Conservation (phyloP, 2,329 filamentous ascomycete genomes). For the Ceratocystis eucalypticola region DNA sequence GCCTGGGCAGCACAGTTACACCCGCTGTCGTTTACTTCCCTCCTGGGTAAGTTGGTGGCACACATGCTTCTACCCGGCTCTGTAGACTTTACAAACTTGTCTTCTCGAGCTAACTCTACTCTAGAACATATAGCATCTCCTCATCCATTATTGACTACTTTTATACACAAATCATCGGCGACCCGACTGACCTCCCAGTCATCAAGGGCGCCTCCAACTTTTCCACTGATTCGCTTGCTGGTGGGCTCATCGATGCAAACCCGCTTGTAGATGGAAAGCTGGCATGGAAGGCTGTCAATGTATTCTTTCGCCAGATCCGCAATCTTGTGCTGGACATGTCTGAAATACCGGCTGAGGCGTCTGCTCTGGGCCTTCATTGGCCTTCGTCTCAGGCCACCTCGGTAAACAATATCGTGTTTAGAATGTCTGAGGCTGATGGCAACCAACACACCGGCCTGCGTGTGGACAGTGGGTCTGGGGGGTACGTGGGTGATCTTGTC, state of each 20-base stretch:
- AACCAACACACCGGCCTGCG: constrained; percentile 45
- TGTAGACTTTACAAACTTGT: not conserved
- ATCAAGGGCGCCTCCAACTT: constrained; percentile 42
- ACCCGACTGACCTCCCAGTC: constrained; percentile 44
- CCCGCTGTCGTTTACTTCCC: constrained; percentile 30
- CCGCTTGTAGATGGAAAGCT: constrained; percentile 32
- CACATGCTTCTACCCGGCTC: not conserved
- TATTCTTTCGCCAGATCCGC: constrained; percentile 44
- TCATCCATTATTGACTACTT: constrained; percentile 61
- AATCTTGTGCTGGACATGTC: constrained; percentile 46
- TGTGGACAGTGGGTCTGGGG: constrained; percentile 51
- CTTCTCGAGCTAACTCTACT: not conserved
- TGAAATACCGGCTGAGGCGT: constrained; percentile 32
- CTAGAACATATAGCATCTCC: constrained; percentile 53
- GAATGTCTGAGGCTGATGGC: constrained; percentile 33
- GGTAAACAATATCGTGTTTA: constrained; percentile 45
- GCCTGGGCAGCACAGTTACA: constrained; percentile 25
- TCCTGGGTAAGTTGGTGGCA: constrained; percentile 24
- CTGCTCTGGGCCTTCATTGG: constrained; percentile 49
- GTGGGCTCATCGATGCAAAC: constrained; percentile 36
- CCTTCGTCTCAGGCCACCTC: constrained; percentile 51
- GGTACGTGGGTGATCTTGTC: constrained; percentile 53
- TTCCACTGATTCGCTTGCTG: constrained; percentile 22
- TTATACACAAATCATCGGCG: constrained; percentile 66
- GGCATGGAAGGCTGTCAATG: constrained; percentile 43